These are phyloP conservation scores for Fusarium denticulatum DNA, from an alignment of 2,329 filamentous ascomycete species.

Conservation along the genomic window DNA sequence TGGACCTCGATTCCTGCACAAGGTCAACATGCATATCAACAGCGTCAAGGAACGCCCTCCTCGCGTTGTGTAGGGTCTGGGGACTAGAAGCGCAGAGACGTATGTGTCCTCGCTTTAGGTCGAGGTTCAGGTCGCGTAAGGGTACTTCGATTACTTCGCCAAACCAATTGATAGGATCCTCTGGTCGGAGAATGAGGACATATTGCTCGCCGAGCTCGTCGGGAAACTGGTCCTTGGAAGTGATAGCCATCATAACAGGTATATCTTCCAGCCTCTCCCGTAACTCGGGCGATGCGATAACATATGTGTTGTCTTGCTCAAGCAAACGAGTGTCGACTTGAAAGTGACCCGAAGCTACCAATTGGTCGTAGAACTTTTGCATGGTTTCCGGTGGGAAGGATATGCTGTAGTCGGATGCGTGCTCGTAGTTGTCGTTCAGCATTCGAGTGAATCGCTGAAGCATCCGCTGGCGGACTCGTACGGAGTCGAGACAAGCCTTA, in stretches of 20 bases:
- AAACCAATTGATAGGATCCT: conserved; percentile 82
- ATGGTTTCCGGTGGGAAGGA: conserved; percentile 74
- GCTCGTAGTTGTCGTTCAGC: conserved; percentile 93
- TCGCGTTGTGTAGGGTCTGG: conserved; percentile 80
- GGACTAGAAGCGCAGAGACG: conserved; percentile 90
- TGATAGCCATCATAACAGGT: conserved; percentile 82
- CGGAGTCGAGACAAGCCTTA: conserved; percentile 93
- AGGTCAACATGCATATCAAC: conserved; percentile 88
- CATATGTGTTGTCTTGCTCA: conserved; percentile 79
- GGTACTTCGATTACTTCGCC: conserved; percentile 77
- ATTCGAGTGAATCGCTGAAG: conserved; percentile 94
- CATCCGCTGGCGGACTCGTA: conserved; percentile 94
- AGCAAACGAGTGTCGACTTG: conserved; percentile 77
- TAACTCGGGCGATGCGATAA: conserved; percentile 86
- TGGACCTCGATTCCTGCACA: conserved; percentile 90
- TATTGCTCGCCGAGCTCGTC: conserved; percentile 82
- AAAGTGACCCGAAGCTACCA: conserved; percentile 87
- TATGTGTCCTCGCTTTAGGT: conserved; percentile 86
- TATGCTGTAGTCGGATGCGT: conserved; percentile 94
- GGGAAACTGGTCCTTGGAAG: conserved; percentile 62
- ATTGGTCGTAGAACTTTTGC: conserved; percentile 80
- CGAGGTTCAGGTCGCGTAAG: conserved; percentile 80
- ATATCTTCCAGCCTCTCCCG: conserved; percentile 82
- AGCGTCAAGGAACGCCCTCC: conserved; percentile 78
- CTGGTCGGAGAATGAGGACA: conserved; percentile 84